Conservation (phyloP, 73 alveolate species). For the Blepharisma japonicum region DNA sequence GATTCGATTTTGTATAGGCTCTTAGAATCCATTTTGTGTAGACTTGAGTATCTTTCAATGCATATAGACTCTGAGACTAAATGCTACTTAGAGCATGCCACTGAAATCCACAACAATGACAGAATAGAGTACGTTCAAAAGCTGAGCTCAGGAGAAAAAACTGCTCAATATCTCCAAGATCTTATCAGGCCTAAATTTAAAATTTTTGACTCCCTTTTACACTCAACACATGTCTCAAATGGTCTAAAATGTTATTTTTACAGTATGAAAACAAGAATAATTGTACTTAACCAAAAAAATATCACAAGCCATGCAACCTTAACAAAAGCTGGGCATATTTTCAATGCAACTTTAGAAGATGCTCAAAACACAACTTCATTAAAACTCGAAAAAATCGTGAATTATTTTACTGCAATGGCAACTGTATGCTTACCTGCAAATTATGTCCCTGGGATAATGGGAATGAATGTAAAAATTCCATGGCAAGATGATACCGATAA, state of each 20-base stretch:
- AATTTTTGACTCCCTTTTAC: background rate
- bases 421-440: conserved; percentile 13
- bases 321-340: conserved; percentile 15
- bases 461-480: conserved; percentile 31
- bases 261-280: background rate
- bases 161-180: conserved; percentile 2
- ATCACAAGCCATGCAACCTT: background rate
- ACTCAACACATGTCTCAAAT: background rate
- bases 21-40: conserved; percentile 5
- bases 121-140: background rate
- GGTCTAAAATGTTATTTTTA: background rate
- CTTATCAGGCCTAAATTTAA: conserved; percentile 19
- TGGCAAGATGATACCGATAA: background rate
- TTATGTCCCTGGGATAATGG: conserved; percentile 15
- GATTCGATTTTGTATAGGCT: conserved; percentile 17
- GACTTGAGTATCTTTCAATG: conserved; percentile 9
- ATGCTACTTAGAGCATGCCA: background rate
- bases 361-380: background rate
- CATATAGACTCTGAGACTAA: background rate
- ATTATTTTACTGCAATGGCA: conserved; percentile 18
- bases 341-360: conserved; percentile 1
- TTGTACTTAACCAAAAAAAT: background rate
- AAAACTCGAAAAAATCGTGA: background rate
- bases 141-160: background rate
- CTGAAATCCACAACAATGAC: background rate